Conservation (phyloP, 495 filamentous ascomycete species). For the Daldinia decipiens region DNA sequence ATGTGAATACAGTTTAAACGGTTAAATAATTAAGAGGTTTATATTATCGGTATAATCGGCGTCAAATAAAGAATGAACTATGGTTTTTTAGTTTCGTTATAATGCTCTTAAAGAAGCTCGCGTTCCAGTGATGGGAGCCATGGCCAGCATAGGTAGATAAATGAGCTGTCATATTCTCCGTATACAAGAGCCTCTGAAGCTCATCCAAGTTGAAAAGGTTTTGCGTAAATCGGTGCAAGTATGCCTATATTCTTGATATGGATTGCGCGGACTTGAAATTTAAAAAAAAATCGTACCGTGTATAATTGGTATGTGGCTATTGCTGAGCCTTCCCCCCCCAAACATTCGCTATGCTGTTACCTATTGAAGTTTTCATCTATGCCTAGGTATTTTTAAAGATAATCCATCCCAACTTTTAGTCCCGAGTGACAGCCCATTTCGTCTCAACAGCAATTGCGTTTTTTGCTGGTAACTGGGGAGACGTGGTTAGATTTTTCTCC, state of each 20-base stretch:
- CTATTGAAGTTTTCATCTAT: neutral
- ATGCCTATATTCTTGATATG: neutral
- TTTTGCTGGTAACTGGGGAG: neutral
- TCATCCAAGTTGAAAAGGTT: neutral
- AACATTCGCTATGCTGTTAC: slow-evolving; percentile 3
- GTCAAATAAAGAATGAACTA: neutral
- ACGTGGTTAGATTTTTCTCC: slow-evolving; percentile 18
- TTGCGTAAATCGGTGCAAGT: neutral
- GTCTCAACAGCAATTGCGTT: slow-evolving; percentile 18
- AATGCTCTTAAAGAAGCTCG: neutral
- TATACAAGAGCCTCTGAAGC: neutral
- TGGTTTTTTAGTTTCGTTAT: neutral
- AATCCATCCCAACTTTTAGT: slow-evolving; percentile 5
- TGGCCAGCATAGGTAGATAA: neutral
- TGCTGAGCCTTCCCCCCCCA: neutral
- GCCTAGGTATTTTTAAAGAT: neutral
- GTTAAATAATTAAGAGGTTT: neutral
- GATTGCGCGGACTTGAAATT: neutral
- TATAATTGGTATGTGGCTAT: neutral
- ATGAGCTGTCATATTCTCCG: slow-evolving; percentile 1
- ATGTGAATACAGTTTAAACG: neutral
- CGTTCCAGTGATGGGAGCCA: neutral
- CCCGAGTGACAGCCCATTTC: slow-evolving; percentile 20
- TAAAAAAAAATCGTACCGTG: neutral
- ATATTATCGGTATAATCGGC: neutral